Evolutionary conservation across 345 rosid species (phyloP).

Genomic region (Combretum micranthum): DNA sequence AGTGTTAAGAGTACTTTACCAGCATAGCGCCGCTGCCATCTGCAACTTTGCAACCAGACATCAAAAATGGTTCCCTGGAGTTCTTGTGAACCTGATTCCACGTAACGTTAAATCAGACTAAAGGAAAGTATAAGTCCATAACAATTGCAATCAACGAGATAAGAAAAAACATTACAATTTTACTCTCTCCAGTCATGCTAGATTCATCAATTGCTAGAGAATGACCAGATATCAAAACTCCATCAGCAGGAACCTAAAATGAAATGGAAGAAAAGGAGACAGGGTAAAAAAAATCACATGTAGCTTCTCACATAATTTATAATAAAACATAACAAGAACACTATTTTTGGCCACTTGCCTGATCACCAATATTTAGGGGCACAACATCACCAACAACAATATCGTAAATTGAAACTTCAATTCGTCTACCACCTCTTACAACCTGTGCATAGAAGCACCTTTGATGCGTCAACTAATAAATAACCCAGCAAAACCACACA

Average conservation of each 20-base stretch:
- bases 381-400: constrained; percentile 88
- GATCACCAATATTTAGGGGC: constrained; percentile 96
- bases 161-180: constrained; percentile 41
- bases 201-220: constrained; percentile 93
- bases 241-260: constrained; percentile 90
- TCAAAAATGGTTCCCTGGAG: constrained; percentile 70
- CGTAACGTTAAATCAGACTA: constrained; percentile 4
- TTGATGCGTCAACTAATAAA: constrained; percentile 4
- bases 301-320: constrained; percentile 4
- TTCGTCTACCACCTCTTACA: constrained; percentile 72
- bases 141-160: background rate
- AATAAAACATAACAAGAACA: constrained; percentile 1
- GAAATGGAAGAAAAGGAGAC: constrained; percentile 4
- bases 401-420: constrained; percentile 87
- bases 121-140: constrained; percentile 8
- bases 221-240: constrained; percentile 71
- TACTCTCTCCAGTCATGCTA: constrained; percentile 99
- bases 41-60: constrained; percentile 99
- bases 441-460: constrained; percentile 37
- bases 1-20: constrained; percentile 31
- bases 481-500: background rate
- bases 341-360: constrained; percentile 37
- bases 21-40: constrained; percentile 95
- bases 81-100: constrained; percentile 70
- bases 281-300: background rate